Evolutionary conservation across 1,284 basidiomycete genomes (phyloP).

Genomic region (Austroboletus novae-zelandiae): DNA sequence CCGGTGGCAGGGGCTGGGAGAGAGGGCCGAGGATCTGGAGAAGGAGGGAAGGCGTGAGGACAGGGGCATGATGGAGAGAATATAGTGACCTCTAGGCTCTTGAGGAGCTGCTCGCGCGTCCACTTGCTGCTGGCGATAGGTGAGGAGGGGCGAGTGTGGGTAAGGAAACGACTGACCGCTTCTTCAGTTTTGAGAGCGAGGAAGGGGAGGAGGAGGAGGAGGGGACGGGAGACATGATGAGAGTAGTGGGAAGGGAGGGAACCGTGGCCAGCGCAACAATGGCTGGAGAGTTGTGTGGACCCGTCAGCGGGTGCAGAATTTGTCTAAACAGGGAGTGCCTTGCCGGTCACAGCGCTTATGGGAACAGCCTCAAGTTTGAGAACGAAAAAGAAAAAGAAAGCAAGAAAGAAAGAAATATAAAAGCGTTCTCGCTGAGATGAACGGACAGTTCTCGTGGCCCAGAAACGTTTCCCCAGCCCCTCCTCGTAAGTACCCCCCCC

Average conservation of each 20-base stretch:
- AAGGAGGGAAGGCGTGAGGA: slow-evolving; percentile 18
- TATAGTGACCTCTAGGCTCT: slow-evolving; percentile 51
- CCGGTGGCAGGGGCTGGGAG: slow-evolving; percentile 53
- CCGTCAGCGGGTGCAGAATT: slow-evolving; percentile 35
- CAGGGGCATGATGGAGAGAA: neutral
- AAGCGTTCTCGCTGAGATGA: no score
- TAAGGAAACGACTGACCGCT: slow-evolving; percentile 36
- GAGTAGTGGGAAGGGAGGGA: slow-evolving; percentile 40
- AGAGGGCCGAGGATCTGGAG: slow-evolving; percentile 59
- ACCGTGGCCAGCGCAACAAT: slow-evolving; percentile 38
- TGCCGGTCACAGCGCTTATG: slow-evolving; percentile 38
- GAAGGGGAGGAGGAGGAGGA: slow-evolving; percentile 29
- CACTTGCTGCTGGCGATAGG: slow-evolving; percentile 45
- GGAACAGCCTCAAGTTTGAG: slow-evolving; percentile 17
- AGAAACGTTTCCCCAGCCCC: neutral
- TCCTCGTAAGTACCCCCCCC: neutral
- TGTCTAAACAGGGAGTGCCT: slow-evolving; percentile 35
- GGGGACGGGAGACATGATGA: slow-evolving; percentile 31
- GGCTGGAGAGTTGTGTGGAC: slow-evolving; percentile 34
- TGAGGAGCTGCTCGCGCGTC: slow-evolving; percentile 60
- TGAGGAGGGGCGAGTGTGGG: slow-evolving; percentile 23
- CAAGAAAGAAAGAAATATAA: no score
- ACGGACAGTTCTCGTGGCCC: no score
- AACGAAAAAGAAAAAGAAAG: slow-evolving; percentile 3
- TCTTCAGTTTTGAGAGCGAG: slow-evolving; percentile 25